Base-by-base conservation (phyloP, 78 protist species). In the Dictyostelium intermedium region DNA sequence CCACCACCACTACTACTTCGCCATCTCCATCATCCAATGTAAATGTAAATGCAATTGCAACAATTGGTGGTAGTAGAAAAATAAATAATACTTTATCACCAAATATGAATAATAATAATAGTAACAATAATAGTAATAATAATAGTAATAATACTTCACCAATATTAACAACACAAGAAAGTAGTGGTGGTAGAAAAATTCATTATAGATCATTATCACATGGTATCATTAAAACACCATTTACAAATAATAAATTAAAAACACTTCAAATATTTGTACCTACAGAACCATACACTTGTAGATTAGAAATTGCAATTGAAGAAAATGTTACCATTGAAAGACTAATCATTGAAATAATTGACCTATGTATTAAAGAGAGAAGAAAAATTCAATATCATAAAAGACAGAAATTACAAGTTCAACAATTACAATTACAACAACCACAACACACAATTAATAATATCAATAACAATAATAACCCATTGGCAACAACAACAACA, bases 361-460 rank as follows among this genome's bases (percentile, higher is more conserved):
- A 89, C 37, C 32, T 89, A 45, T 89, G 93, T 70, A 79, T 74
- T 10, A 78, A 69, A 47, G 93, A 89, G 35, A 85, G 45, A 80
- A 78, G 82, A 39, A 86, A 77, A 78, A 39, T 37, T 14, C 74
- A 53, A 45, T 30, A 43, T 35, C 74, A 81, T n/a, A 20, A 53
- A 56, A 20, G 61, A 53, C 50, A 32, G 20, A 25, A 81, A 32
- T 30, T 41, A 56, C 70, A 81, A 53, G 4, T 20, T 16, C 66
- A 60, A 39, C 30, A 27, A 60, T 63, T 63, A 60, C 35, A 56
- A 18, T 11, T 35, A 13, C 86, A 82, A 35, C 77, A 18, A 56
- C 84, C 32, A 43, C 79, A 30, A 13, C 81, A 37, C 11, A 35
- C 2, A 34, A 34, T 34, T 34, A 14, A 30, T 35, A 18, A 16